Conservation (phyloP, 2,329 filamentous ascomycete genomes). For the Diaporthe citri region DNA sequence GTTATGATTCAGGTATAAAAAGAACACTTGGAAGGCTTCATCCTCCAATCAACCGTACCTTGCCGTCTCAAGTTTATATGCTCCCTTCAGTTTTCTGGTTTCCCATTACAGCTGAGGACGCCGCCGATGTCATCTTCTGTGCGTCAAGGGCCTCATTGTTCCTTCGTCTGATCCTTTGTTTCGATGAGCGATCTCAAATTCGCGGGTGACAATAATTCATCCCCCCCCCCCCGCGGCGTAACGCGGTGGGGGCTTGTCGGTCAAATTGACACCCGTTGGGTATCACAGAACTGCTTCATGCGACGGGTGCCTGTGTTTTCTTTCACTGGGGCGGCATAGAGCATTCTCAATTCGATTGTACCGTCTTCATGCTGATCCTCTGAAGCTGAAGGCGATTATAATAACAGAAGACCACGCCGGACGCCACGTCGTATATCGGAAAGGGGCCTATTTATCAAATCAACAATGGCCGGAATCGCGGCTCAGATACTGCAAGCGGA, state of each 20-base stretch:
- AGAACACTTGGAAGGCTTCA: neutral
- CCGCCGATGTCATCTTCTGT: neutral
- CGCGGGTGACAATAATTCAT: neutral
- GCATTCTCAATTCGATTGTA: neutral
- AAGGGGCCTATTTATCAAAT: neutral
- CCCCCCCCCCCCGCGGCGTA: no score
- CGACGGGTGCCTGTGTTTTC: neutral
- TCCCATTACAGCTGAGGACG: neutral
- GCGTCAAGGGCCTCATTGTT: neutral
- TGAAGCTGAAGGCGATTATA: neutral
- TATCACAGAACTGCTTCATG: neutral
- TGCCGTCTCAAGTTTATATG: neutral
- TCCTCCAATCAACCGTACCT: neutral
- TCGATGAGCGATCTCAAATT: neutral
- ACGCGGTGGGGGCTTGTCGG: no score
- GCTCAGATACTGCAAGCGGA: neutral
- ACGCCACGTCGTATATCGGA: no score
- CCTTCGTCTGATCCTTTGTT: conserved; percentile 1
- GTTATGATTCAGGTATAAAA: neutral
- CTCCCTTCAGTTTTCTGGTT: neutral
- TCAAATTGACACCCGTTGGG: neutral
- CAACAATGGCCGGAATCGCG: neutral
- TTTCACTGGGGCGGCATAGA: neutral
- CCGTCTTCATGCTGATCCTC: neutral
- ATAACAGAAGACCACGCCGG: neutral